A percentile compares a stretch with the other conserved stretches of the same genome.
phyloP scores from a whole-genome alignment of 2,329 filamentous ascomycete genomes.

The Sarocladium oryzae region DNA sequence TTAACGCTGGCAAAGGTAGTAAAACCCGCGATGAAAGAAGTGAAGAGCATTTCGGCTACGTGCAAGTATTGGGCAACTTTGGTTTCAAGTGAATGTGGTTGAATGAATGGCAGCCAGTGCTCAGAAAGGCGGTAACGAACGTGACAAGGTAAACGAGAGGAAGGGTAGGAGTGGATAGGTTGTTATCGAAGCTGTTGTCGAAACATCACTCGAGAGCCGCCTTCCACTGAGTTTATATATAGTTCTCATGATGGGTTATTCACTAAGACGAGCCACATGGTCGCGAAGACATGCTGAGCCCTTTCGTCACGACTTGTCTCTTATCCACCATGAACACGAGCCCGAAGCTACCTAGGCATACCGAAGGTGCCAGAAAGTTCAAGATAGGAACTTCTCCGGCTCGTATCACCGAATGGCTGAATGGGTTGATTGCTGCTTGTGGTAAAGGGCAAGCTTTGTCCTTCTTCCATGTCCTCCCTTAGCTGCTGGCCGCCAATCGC shows the following conservation, averaged over 20 bases:
- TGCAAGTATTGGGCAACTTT: too few relatives aligned
- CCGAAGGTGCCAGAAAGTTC: too few relatives aligned
- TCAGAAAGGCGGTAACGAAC: neutral
- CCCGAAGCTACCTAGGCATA: too few relatives aligned
- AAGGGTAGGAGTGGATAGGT: neutral
- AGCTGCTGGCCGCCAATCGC: too few relatives aligned
- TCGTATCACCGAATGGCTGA: too few relatives aligned
- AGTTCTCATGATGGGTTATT: too few relatives aligned
- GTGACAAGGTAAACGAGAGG: constrained; percentile 1
- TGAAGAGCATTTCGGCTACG: constrained; percentile 2
- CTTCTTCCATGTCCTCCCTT: too few relatives aligned
- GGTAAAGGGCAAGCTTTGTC: constrained; percentile 1
- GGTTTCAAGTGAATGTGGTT: neutral
- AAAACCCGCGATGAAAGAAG: neutral
- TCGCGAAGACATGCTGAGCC: neutral
- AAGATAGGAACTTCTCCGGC: too few relatives aligned
- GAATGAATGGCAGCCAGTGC: constrained; percentile 7
- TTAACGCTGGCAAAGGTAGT: neutral
- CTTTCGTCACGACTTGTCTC: neutral
- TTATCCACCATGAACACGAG: neutral
- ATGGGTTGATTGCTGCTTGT: neutral
- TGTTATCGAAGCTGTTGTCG: constrained; percentile 1
- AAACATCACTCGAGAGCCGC: neutral
- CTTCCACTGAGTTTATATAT: neutral
- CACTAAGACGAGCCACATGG: neutral